Evolutionary conservation across 495 filamentous ascomycete species (phyloP), one percentile per base, ranked within the genome.

Genomic region (Penicillium lagena): DNA sequence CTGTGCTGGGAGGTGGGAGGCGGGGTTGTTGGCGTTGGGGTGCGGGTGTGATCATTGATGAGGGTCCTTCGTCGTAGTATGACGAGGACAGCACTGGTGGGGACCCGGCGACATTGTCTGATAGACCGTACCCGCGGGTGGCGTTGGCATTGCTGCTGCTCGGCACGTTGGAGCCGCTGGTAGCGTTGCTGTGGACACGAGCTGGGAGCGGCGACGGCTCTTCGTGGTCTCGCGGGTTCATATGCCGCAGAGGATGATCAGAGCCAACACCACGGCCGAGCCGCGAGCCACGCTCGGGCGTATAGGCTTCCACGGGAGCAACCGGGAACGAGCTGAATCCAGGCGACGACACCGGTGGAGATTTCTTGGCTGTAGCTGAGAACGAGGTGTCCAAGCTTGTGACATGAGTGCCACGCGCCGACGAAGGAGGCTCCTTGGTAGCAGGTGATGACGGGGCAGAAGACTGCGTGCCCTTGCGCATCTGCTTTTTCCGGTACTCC

Each of bases 1-100:
- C 81, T 1, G 93, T 95, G 55, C 85, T 91, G 0, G 93, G 93
- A 13, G 90, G 89, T 2, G 87, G 89, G 28, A 96, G 80, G 35
- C 78, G 79, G 27, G 88, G 89, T 49, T 91, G 83, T 39, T 91
- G 83, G 28, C 88, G 80, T 46, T 82, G 81, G 7, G 90, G 89
- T 3, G 90, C 87, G 12, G 91, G 90, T 0, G 90, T 96, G 45
- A 88, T 82, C 68, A 95, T 76, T 2, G 73, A 73, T 1, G 69
- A 66, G n/a, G 67, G 73, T 0, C 66, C 70, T 35, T 75, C 72
- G 43, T 81, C 74, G 48, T 79, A 76, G 47, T 78, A 81, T 1
- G 70, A 78, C 6, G 85, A 88, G 2, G 84, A 82, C 12, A 90
- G 67, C 7, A 80, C 80, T n/a, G 85, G 86, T 7, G 81, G 80